Evolutionary conservation across 2,329 filamentous ascomycete species (phyloP), one percentile per base, ranked within the genome.

Genomic region (Coleophoma crateriformis): DNA sequence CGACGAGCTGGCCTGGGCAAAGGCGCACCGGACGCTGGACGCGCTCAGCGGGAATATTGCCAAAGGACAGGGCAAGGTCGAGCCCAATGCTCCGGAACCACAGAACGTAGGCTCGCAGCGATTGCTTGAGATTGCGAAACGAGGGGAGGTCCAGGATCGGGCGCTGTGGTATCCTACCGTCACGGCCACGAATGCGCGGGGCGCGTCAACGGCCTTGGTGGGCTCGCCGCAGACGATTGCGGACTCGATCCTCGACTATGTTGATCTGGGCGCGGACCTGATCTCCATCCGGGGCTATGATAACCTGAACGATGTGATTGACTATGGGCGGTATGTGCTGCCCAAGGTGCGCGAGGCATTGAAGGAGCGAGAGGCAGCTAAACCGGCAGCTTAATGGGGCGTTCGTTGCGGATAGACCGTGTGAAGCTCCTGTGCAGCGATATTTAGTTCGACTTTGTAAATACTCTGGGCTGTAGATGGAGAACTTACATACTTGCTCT

Each of bases 161-260:
- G 78, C 77, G 1, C 64, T 82, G n/a, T 83, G 79, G 79, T 83
- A 82, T 61, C 78, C 79, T 0, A 82, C 79, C 0, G 79, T 82
- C 4, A 81, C 77, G 2, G 79, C 79, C 2, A 82, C 79, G 1
- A 78, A 78, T 59, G 79, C 79, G 1, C 69, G 77, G 1, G 79
- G 79, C 1, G 79, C 79, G 0, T 80, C 77, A 0, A 83, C 79
- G 1, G 79, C 79, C 0, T 64, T 82, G 34, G 79, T 82, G 0
- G 79, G 79, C 3, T 77, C 75, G 2, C 67, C 67, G 20, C 66
- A 78, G 61, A 81, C 77, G 0, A 65, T 82, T 13, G 64, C 69
- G 2, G 76, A 80, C 35, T 77, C 76, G 7, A 70, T 81, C 22
- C 57, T 82, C 2, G 78, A 81, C 58, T 82, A 82, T 54, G 73